Conservation (phyloP, 331 rosid genomes). For the Acacia pycnantha region DNA sequence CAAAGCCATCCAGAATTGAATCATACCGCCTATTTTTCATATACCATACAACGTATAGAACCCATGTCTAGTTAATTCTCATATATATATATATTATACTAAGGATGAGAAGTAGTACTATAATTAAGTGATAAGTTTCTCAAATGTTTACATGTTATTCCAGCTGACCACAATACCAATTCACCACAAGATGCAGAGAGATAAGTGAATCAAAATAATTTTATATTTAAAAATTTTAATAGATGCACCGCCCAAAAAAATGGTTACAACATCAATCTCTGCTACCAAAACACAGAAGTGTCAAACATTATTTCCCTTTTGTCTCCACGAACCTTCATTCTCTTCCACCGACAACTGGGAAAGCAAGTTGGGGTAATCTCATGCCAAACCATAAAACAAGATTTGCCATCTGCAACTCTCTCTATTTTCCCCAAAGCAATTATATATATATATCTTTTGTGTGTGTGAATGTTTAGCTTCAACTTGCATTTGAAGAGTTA, state of each 20-base stretch:
- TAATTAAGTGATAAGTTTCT: not conserved
- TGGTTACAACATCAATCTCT: not conserved
- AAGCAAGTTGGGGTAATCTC: not conserved
- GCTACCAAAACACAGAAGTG: not conserved
- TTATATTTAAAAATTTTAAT: not conserved
- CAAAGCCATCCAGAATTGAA: not conserved
- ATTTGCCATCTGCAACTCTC: not conserved
- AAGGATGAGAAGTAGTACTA: too few relatives aligned
- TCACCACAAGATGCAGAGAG: not conserved
- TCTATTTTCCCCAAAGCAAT: not conserved
- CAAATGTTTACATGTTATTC: not conserved
- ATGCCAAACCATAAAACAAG: not conserved
- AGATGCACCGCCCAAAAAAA: not conserved
- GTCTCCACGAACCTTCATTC: not conserved
- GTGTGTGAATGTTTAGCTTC: not conserved
- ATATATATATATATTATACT: too few relatives aligned
- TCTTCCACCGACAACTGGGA: not conserved
- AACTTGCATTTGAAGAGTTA: constrained; percentile 24
- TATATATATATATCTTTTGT: too few relatives aligned
- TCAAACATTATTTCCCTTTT: not conserved
- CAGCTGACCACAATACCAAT: not conserved
- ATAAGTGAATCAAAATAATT: not conserved
- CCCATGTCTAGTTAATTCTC: not conserved
- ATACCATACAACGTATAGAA: not conserved
- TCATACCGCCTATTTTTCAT: not conserved